These are phyloP conservation scores for Neurospora terricola DNA, from an alignment of 495 filamentous ascomycete genomes.

Conservation along the genomic window DNA sequence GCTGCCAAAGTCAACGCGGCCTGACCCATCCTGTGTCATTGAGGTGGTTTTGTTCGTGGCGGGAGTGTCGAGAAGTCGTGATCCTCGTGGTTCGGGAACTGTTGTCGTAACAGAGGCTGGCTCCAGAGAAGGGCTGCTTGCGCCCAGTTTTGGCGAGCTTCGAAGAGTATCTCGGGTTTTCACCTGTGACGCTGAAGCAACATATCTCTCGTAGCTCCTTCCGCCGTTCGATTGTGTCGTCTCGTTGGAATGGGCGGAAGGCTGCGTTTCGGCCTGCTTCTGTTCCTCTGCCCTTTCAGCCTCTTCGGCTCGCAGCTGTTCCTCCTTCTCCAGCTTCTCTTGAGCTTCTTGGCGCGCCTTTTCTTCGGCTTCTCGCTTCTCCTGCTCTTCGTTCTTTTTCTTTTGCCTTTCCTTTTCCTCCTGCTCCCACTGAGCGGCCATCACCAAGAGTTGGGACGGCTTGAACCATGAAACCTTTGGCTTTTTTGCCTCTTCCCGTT, in stretches of 20 bases:
- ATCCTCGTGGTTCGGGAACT: conserved; percentile 17
- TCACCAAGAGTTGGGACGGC: not conserved
- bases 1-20: conserved; percentile 13
- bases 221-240: conserved; percentile 35
- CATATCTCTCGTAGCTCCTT: conserved; percentile 33
- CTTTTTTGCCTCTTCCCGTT: not conserved
- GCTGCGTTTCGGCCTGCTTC: not conserved
- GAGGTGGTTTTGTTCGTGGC: conserved; percentile 4
- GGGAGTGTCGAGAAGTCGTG: conserved; percentile 17
- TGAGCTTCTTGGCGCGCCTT: conserved; percentile 3
- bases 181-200: conserved; percentile 3
- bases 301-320: not conserved
- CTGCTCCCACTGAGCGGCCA: not conserved
- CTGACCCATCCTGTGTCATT: conserved; percentile 13
- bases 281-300: not conserved
- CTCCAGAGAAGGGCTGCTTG: conserved; percentile 1
- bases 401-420: not conserved
- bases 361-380: not conserved
- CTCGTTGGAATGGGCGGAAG: conserved; percentile 19
- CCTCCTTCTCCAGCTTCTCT: conserved; percentile 11
- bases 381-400: not conserved
- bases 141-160: not conserved
- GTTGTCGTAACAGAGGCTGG: conserved; percentile 2
- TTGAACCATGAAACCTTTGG: not conserved
- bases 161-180: not conserved